Evolutionary conservation across 2,329 filamentous ascomycete species (phyloP).

Genomic region (Neoascochyta sp.): DNA sequence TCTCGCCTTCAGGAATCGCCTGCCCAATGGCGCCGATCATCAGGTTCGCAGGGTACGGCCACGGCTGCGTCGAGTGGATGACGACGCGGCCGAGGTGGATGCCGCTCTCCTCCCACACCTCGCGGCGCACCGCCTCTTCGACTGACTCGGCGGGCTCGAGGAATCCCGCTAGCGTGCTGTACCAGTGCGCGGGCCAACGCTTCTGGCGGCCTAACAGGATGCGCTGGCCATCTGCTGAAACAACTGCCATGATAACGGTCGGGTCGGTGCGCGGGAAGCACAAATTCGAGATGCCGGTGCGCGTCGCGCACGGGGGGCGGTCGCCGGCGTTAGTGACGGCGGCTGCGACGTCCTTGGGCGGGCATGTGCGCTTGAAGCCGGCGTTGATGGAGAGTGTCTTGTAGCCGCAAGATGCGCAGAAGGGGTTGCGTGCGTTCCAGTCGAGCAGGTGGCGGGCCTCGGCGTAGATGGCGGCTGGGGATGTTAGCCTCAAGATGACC

Average conservation of each 20-base stretch:
- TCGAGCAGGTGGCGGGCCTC: conserved; percentile 84
- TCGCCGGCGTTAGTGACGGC: conserved; percentile 43
- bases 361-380: conserved; percentile 77
- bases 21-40: conserved; percentile 74
- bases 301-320: conserved; percentile 71
- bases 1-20: conserved; percentile 74
- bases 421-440: conserved; percentile 91
- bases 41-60: conserved; percentile 53
- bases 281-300: conserved; percentile 83
- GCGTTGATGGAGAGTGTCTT: conserved; percentile 74
- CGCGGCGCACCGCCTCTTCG: conserved; percentile 50
- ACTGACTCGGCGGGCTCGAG: conserved; percentile 51
- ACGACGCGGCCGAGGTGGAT: conserved; percentile 49
- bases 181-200: conserved; percentile 80
- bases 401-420: conserved; percentile 84
- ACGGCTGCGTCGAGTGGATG: conserved; percentile 51
- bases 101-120: conserved; percentile 51
- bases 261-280: conserved; percentile 90
- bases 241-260: conserved; percentile 90
- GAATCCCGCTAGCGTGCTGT: conserved; percentile 69
- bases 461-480: conserved; percentile 78
- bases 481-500: too few species aligned
- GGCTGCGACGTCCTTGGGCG: conserved; percentile 61
- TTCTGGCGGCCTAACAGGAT: conserved; percentile 82
- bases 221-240: conserved; percentile 72